Conservation (phyloP, 169 alveolate genomes). For the Cyclospora cayetanensis region DNA sequence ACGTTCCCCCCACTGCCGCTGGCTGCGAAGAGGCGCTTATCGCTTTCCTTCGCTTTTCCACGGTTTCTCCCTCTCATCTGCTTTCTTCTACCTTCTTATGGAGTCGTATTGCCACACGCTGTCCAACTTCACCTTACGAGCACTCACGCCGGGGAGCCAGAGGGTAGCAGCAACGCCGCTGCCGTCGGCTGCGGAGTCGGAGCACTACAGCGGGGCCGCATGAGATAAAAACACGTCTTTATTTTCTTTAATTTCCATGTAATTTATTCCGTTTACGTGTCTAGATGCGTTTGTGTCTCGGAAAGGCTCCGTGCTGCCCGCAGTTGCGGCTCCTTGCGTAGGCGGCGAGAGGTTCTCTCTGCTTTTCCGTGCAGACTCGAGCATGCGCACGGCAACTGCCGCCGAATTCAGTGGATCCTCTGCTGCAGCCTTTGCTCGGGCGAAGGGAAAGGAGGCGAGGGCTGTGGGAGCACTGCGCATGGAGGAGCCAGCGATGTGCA, state of each 20-base stretch:
- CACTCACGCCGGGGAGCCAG: neutral
- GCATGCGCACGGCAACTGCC: neutral
- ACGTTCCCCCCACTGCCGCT: slow-evolving; percentile 20
- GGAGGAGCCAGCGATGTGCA: slow-evolving; percentile 16
- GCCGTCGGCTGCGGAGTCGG: neutral
- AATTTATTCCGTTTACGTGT: neutral
- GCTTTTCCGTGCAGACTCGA: neutral
- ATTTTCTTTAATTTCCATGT: neutral
- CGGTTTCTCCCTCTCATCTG: neutral
- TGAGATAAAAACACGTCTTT: neutral
- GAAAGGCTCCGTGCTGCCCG: neutral
- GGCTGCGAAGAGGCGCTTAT: neutral
- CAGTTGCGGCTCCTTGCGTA: neutral
- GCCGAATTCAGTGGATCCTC: neutral
- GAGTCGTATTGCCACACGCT: neutral
- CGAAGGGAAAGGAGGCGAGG: neutral
- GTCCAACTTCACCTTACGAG: neutral
- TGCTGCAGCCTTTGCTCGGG: neutral
- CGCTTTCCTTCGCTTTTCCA: slow-evolving; percentile 20
- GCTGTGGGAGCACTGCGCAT: neutral
- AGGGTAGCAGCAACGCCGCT: neutral
- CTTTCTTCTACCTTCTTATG: neutral
- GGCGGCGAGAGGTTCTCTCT: neutral
- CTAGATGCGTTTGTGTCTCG: neutral
- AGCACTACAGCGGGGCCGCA: neutral